Conservation (phyloP, 2,329 filamentous ascomycete species). For the Didymella pinodella region DNA sequence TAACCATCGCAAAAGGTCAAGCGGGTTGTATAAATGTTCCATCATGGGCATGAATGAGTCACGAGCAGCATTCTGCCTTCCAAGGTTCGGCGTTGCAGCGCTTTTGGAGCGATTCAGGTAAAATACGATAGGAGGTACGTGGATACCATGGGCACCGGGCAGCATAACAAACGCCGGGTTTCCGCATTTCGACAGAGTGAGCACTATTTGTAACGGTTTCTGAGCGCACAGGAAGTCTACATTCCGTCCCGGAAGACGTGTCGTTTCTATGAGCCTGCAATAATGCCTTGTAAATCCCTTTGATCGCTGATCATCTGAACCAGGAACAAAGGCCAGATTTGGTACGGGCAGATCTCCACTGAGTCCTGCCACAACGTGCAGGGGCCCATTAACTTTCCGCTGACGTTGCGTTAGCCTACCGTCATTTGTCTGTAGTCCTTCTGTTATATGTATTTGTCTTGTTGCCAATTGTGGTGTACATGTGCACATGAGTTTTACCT, state of each 20-base stretch:
- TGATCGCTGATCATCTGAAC: neutral
- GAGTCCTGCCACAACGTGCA: neutral
- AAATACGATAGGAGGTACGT: conserved; percentile 9
- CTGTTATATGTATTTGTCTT: neutral
- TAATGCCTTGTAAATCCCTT: neutral
- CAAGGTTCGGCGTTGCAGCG: conserved; percentile 31
- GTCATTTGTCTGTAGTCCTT: neutral
- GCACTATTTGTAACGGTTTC: neutral
- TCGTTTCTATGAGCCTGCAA: neutral
- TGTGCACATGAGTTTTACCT: neutral
- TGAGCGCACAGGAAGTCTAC: neutral
- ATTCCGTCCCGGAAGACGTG: neutral
- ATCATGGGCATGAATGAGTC: neutral
- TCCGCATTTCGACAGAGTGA: too few relatives aligned
- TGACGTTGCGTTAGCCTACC: neutral
- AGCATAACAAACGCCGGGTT: conserved; percentile 5
- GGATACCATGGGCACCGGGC: neutral
- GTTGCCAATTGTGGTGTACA: neutral
- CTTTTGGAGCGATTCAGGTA: conserved; percentile 7
- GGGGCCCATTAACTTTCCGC: neutral
- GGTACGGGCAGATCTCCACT: neutral
- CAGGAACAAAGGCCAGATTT: neutral
- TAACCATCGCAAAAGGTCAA: conserved; percentile 39
- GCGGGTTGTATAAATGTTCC: conserved; percentile 39
- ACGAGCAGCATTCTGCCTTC: conserved; percentile 12